Evolutionary conservation across 768 basidiomycete genomes (phyloP).

Genomic region (Mycena albidolilacea): DNA sequence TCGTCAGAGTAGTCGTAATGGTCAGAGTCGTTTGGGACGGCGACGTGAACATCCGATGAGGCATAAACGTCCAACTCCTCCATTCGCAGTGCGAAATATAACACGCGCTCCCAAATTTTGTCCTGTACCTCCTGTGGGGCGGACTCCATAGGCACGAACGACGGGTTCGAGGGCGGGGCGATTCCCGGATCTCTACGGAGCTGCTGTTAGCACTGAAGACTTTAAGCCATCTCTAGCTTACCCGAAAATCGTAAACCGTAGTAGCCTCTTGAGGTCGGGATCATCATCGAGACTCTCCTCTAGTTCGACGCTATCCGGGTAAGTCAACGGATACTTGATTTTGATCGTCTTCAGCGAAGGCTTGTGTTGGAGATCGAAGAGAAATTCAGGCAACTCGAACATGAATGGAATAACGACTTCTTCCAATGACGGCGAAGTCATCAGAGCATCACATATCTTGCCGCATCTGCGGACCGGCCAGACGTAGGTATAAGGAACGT

Average conservation of each 20-base stretch:
- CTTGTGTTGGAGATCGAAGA: not conserved
- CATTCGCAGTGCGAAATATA: constrained; percentile 18
- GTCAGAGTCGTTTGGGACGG: too few relatives aligned
- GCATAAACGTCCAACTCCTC: not conserved
- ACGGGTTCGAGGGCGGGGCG: not conserved
- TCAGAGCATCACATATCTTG: not conserved
- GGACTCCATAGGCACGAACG: constrained; percentile 20
- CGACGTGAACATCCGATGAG: too few relatives aligned
- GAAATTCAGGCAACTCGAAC: not conserved
- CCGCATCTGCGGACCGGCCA: not conserved
- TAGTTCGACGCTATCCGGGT: not conserved
- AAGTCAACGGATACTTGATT: constrained; percentile 7
- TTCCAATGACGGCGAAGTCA: constrained; percentile 1
- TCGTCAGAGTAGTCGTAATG: too few relatives aligned
- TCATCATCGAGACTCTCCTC: not conserved
- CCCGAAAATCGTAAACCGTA: not conserved
- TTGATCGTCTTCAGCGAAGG: constrained; percentile 3
- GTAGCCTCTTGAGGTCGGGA: not conserved
- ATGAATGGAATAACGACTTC: constrained; percentile 10
- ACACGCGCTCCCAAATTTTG: constrained; percentile 25
- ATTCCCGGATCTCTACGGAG: not conserved
- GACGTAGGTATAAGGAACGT: constrained; percentile 4
- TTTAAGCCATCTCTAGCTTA: not conserved
- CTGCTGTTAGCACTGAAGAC: not conserved
- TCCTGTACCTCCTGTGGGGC: constrained; percentile 12